Percentiles rank a stretch among this genome's conserved stretches.
Evolutionary conservation across 345 rosid species (phyloP).

Genomic region (Alliaria petiolata): DNA sequence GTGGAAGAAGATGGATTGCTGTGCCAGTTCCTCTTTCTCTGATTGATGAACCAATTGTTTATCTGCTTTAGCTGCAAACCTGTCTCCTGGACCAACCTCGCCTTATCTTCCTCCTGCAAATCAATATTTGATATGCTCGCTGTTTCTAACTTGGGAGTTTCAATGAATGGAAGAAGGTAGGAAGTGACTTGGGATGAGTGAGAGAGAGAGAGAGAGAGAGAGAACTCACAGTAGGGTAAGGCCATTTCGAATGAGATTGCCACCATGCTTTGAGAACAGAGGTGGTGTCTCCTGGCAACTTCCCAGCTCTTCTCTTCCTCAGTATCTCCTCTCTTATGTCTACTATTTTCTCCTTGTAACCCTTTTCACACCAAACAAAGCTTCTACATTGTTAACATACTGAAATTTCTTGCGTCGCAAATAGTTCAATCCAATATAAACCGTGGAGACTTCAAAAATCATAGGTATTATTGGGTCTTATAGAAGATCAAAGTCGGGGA

Average conservation of each 20-base stretch:
- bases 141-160: neutral
- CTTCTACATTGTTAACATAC: neutral
- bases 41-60: constrained; percentile 98
- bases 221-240: constrained; percentile 90
- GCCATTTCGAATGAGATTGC: constrained; percentile 98
- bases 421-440: neutral
- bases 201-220: neutral
- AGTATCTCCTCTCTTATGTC: constrained; percentile 96
- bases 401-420: neutral
- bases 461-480: neutral
- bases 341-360: constrained; percentile 91
- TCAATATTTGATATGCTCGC: neutral
- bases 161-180: too few relatives aligned
- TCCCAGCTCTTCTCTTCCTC: constrained; percentile 98
- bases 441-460: neutral
- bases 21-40: constrained; percentile 98
- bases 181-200: neutral
- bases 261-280: constrained; percentile 92
- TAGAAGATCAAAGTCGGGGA: neutral
- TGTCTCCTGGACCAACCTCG: constrained; percentile 91
- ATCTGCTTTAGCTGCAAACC: constrained; percentile 97
- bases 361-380: constrained; percentile 41
- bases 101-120: constrained; percentile 96
- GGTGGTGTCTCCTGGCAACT: constrained; percentile 96
- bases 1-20: constrained; percentile 87